Conservation (phyloP, 352 stramenopile species). For the Globisporangium radiosum region DNA sequence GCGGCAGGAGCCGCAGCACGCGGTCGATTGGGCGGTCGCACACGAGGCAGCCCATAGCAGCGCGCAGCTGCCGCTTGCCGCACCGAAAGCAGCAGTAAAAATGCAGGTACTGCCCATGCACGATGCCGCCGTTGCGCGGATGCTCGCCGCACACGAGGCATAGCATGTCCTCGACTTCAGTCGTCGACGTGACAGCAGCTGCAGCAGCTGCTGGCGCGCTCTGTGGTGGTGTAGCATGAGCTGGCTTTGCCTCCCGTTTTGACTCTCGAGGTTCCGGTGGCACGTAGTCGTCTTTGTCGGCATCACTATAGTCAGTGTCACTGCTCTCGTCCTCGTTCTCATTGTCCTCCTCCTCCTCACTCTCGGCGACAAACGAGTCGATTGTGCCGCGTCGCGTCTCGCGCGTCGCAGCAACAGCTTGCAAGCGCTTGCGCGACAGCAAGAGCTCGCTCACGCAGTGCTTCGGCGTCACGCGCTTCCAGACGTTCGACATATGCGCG, state of each 20-base stretch:
- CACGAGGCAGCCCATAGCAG: constrained; percentile 55
- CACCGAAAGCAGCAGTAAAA: constrained; percentile 79
- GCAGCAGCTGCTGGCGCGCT: too few species aligned
- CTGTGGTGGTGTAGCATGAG: background rate
- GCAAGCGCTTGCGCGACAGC: constrained; percentile 4
- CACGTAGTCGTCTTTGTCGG: constrained; percentile 1
- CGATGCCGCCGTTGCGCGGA: constrained; percentile 51
- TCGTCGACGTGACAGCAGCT: background rate
- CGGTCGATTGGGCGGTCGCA: constrained; percentile 76
- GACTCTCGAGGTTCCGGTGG: background rate
- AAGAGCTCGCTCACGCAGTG: constrained; percentile 49
- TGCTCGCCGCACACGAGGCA: constrained; percentile 66
- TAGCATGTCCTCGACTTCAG: constrained; percentile 42
- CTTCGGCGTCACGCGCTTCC: constrained; percentile 44
- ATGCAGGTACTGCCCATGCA: constrained; percentile 78
- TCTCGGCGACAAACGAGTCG: constrained; percentile 59
- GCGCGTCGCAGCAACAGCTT: background rate
- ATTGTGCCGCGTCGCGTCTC: constrained; percentile 40
- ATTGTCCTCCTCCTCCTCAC: constrained; percentile 27
- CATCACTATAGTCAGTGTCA: background rate
- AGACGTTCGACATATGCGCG: constrained; percentile 49
- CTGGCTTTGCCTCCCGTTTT: background rate
- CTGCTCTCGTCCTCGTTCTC: constrained; percentile 34
- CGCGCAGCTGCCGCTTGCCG: constrained; percentile 51
- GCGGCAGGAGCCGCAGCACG: constrained; percentile 63